Base-by-base conservation (phyloP, 192 early-diverging fungal species). In the Backusella psychrophila region DNA sequence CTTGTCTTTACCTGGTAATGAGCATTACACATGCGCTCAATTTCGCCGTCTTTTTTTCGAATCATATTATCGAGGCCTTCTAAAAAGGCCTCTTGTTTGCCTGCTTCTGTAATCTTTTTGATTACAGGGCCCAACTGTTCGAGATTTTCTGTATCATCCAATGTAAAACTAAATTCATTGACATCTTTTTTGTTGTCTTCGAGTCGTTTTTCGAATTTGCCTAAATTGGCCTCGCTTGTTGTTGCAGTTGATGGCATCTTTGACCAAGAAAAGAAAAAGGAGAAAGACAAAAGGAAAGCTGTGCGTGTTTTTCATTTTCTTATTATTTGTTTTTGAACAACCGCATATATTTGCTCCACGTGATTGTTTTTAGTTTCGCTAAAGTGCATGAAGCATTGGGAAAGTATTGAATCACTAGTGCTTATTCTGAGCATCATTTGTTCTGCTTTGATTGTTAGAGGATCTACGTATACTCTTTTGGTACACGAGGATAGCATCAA, bases 21-120 rank as follows among this genome's bases (percentile, higher is more conserved):
- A 81, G 91, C 89, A 78, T 93, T 94, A 84, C 98, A 99, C 87
- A 99, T 94, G 71, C 94, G 91, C 86, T 98, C 97, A 74, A 99
- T 99, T 82, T 99, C 98, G 36, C 89, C 87, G 75, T 98, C 97
- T 76, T 99, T 99, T 67, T 90, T 89, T 67, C 90, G 85, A 33
- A 96, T 93, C 79, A 98, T 96, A 41, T 85, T 42, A 36, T 90
- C 86, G 17, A 99, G 88, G 68, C 96, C 93, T 44, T 97, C 93
- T n/a, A 91, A 81, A 73, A 98, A 98, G 35, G 90, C 87, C 53
- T 93, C 91, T 82, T 97, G 93, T 80, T 93, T 93, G 70, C 92
- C 91, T 46, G 92, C 86, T 41, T 94, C 92, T 72, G 96, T 92
- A 34, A 99, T 92, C 9, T 92, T 93, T 79, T 96, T 97, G 79